A percentile compares a stretch with the other conserved stretches of the same genome.
phyloP scores from a whole-genome alignment of 2,329 filamentous ascomycete species.

The Chaetomiaceae sp. region DNA sequence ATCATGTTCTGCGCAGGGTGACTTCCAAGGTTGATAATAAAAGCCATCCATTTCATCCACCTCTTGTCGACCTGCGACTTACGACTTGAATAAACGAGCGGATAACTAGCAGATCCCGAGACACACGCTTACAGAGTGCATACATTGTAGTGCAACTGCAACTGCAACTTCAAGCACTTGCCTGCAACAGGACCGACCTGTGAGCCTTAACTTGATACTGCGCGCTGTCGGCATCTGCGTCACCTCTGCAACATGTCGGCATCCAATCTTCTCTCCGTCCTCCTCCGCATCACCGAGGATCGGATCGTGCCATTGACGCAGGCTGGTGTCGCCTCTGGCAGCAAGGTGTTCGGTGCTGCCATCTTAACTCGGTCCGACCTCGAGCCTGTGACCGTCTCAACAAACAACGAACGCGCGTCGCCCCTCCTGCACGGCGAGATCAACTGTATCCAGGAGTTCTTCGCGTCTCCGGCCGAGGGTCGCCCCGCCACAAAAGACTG shows the following conservation, averaged over 20 bases:
- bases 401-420: constrained; percentile 51
- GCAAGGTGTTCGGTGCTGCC: constrained; percentile 54
- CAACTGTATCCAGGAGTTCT: constrained; percentile 57
- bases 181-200: too few species aligned
- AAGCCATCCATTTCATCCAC: too few species aligned
- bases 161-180: too few species aligned
- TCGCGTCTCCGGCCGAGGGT: constrained; percentile 34
- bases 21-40: too few species aligned
- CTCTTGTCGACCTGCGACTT: too few species aligned
- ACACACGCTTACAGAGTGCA: too few species aligned
- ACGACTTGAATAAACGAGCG: too few species aligned
- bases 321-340: constrained; percentile 45
- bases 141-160: too few species aligned
- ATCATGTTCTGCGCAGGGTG: too few species aligned
- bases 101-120: too few species aligned
- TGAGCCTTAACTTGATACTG: too few species aligned
- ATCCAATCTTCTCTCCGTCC: constrained; percentile 33
- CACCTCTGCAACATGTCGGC: constrained; percentile 14
- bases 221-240: too few species aligned
- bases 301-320: constrained; percentile 48
- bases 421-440: constrained; percentile 56
- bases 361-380: constrained; percentile 43
- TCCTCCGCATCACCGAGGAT: constrained; percentile 41
- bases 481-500: constrained; percentile 39
- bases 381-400: constrained; percentile 43